A percentile compares a stretch with the other conserved stretches of the same genome.
phyloP scores from a whole-genome alignment of 2,329 filamentous ascomycete species.

The Emericellopsis cladophorae region DNA sequence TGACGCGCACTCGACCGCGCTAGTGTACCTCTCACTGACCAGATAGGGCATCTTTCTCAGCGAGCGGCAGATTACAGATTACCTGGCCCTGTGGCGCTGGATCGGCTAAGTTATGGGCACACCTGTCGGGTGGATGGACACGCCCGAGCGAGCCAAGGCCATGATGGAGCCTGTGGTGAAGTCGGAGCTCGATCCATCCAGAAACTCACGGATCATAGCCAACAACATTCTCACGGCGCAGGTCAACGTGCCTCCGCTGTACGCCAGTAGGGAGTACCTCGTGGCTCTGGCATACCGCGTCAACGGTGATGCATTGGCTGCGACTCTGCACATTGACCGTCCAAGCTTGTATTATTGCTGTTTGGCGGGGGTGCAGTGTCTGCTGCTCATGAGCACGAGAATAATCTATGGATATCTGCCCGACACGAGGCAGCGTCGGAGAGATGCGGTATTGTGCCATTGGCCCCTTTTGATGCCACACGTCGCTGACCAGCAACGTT shows the following conservation, averaged over 20 bases:
- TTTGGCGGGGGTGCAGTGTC: constrained; percentile 46
- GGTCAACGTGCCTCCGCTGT: constrained; percentile 52
- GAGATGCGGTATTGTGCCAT: constrained; percentile 10
- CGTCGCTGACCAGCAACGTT: neutral
- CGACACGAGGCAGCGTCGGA: constrained; percentile 21
- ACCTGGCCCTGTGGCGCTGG: constrained; percentile 65
- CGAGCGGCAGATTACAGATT: constrained; percentile 51
- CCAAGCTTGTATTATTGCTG: constrained; percentile 39
- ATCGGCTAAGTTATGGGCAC: constrained; percentile 60
- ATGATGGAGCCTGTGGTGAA: constrained; percentile 57
- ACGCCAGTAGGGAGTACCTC: constrained; percentile 53
- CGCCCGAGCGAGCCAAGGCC: constrained; percentile 38
- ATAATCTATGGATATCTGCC: constrained; percentile 28
- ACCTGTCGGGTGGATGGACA: constrained; percentile 48
- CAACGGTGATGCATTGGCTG: constrained; percentile 51
- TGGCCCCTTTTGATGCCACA: neutral
- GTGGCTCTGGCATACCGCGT: constrained; percentile 56
- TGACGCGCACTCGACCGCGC: constrained; percentile 51
- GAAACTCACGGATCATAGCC: constrained; percentile 50
- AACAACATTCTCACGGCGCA: constrained; percentile 64
- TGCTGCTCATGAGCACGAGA: constrained; percentile 47
- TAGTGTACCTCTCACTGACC: constrained; percentile 58
- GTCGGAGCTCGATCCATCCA: constrained; percentile 53
- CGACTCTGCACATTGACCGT: constrained; percentile 43
- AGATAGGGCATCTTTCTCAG: constrained; percentile 58